phyloP scores from a whole-genome alignment of 2,329 filamentous ascomycete genomes.

The Cercospora zeina region DNA sequence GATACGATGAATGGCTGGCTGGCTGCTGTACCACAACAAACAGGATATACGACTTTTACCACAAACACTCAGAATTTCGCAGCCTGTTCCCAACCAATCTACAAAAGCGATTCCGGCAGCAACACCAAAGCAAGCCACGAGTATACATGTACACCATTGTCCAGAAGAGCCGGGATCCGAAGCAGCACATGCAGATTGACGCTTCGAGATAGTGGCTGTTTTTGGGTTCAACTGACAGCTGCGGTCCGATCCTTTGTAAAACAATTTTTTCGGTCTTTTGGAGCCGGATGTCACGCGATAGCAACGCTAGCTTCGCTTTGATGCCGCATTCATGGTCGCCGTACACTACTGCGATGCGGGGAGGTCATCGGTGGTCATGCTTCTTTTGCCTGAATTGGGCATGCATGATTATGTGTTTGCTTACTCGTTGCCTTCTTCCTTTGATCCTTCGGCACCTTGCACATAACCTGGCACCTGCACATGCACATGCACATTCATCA shows the following conservation, averaged over 20 bases:
- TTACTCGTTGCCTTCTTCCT: conserved; percentile 6
- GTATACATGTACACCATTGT: conserved; percentile 6
- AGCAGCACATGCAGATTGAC: neutral
- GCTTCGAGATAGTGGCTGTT: conserved; percentile 15
- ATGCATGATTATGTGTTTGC: conserved; percentile 11
- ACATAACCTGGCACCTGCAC: neutral
- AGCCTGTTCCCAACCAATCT: conserved; percentile 9
- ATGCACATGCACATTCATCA: neutral
- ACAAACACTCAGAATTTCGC: conserved; percentile 10
- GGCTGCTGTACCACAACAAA: conserved; percentile 19
- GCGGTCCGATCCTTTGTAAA: conserved; percentile 23
- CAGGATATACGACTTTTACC: conserved; percentile 16
- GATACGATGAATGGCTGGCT: conserved; percentile 9
- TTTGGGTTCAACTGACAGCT: conserved; percentile 15
- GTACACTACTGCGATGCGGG: conserved; percentile 8
- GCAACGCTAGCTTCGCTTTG: conserved; percentile 17
- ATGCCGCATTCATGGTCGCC: conserved; percentile 10
- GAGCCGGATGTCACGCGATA: conserved; percentile 19
- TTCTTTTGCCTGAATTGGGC: conserved; percentile 9
- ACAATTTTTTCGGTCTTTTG: conserved; percentile 16
- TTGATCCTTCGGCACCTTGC: conserved; percentile 1
- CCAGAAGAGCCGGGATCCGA: conserved; percentile 12
- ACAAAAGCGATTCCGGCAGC: conserved; percentile 4
- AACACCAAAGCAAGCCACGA: conserved; percentile 7
- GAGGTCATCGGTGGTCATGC: conserved; percentile 13